A percentile compares a stretch with the other conserved stretches of the same genome.
These are phyloP conservation scores for Cercis canadensis DNA, from an alignment of 306 rosid genomes.

Conservation along the genomic window DNA sequence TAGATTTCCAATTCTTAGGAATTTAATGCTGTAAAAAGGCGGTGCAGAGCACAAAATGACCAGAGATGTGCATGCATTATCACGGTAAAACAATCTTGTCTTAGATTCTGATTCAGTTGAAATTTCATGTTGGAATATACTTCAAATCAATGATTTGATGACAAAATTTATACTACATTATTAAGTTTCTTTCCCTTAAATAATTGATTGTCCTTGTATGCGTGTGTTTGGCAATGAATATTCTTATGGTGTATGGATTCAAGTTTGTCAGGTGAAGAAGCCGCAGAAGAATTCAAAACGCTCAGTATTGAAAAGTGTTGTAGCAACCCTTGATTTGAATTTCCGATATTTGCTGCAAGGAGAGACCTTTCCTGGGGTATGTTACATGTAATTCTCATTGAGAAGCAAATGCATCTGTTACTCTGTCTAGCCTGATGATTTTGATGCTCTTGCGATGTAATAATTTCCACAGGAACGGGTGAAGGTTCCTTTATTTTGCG, in stretches of 20 bases:
- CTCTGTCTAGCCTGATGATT: slow-evolving; percentile 22
- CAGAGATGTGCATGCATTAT: slow-evolving; percentile 70
- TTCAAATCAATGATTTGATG: slow-evolving; percentile 19
- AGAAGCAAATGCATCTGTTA: slow-evolving; percentile 4
- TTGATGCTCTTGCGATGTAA: slow-evolving; percentile 30
- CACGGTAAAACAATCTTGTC: slow-evolving; percentile 57
- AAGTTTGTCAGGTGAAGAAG: slow-evolving; percentile 79
- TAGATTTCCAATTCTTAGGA: slow-evolving; percentile 55
- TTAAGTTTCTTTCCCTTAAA: neutral
- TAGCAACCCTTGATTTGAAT: slow-evolving; percentile 92
- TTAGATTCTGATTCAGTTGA: slow-evolving; percentile 23
- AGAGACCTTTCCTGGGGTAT: slow-evolving; percentile 94
- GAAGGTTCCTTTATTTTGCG: slow-evolving; percentile 63
- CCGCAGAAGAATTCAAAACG: slow-evolving; percentile 65
- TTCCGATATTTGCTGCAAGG: slow-evolving; percentile 71
- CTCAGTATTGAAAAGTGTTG: slow-evolving; percentile 68
- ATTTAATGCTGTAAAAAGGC: slow-evolving; percentile 64
- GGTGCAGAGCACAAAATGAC: slow-evolving; percentile 51
- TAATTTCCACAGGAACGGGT: slow-evolving; percentile 64
- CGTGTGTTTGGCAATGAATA: slow-evolving; percentile 19
- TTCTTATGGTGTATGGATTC: slow-evolving; percentile 45
- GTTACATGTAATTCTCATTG: slow-evolving; percentile 15
- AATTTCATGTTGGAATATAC: slow-evolving; percentile 24
- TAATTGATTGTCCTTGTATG: slow-evolving; percentile 26
- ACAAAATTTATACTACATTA: slow-evolving; percentile 1